Evolutionary conservation across 805 yeast species (phyloP), one percentile per base, ranked within the genome.

Genomic region (Kazachstania bromeliacearum): DNA sequence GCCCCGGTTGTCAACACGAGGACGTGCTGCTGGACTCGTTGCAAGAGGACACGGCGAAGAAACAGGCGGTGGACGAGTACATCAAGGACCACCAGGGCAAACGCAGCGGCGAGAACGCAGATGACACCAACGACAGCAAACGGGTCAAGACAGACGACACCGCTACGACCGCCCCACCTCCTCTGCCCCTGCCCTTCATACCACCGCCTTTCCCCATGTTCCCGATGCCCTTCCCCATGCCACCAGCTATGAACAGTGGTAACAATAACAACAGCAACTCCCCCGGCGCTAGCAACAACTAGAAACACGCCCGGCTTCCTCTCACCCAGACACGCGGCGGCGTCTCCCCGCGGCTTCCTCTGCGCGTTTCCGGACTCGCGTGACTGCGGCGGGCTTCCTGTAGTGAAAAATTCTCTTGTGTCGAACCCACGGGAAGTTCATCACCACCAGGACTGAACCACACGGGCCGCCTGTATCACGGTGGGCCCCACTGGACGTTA

Each of bases 1-100:
- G 98, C 61, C 97, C 98, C 4, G 78, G 76, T 44, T 89, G 98
- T 63, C 74, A 71, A 2, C 70, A 68, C 13, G 75, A 73, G 17
- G 96, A 87, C 39, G 68, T 84, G 1, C 76, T 76, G 42, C 66
- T 89, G 33, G 98, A 89, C 58, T 71, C 78, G 13, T 63, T 89
- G 31, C 64, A 66, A 4, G 66, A 68, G 1, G 87, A 85, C 51
- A 65, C 66, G 32, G 83, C 71, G n/a, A 64, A 75, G 53, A 72
- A 72, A 37, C 57, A 60, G 22, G 68, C 73, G 37, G 70, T 88
- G 14, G 60, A 70, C 21, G 65, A 67, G 24, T 83, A 67, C 40
- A 43, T 75, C 5, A 26, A 26, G 13, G 8, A 7, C 28, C 28
- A 26, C 28, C n/a, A n/a, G n/a, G n/a, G n/a, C n/a, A n/a, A n/a